Evolutionary conservation across 345 rosid species (phyloP).

Genomic region (Corymbia maculata): DNA sequence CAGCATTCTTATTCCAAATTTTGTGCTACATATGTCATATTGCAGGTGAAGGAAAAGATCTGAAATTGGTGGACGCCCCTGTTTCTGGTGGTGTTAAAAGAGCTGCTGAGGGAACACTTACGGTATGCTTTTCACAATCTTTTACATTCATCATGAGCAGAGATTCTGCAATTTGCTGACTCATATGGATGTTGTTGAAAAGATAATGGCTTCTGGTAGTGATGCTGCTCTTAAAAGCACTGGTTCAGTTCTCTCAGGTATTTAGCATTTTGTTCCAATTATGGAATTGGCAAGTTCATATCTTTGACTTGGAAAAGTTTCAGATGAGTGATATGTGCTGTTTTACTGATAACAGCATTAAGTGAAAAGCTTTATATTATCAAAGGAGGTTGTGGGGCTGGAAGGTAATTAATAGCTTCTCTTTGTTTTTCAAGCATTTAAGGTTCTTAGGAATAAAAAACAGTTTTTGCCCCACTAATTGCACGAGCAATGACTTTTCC

Average conservation of each 20-base stretch:
- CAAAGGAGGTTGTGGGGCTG: slow-evolving; percentile 92
- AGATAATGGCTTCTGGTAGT: slow-evolving; percentile 94
- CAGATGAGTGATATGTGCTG: background rate
- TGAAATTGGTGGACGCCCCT: slow-evolving; percentile 96
- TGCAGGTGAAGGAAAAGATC: slow-evolving; percentile 58
- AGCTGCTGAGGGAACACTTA: slow-evolving; percentile 81
- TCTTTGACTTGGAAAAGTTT: background rate
- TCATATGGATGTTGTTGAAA: slow-evolving; percentile 8
- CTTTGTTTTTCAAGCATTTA: background rate
- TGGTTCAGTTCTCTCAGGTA: slow-evolving; percentile 76
- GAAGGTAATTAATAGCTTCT: slow-evolving; percentile 53
- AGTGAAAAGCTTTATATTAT: slow-evolving; percentile 93
- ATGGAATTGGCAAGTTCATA: background rate
- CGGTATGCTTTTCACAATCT: slow-evolving; percentile 33
- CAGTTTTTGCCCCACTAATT: background rate
- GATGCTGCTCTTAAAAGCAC: slow-evolving; percentile 63
- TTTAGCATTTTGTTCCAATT: background rate
- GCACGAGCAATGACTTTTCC: background rate
- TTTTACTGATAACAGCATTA: slow-evolving; percentile 42
- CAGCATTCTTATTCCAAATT: background rate
- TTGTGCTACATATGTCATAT: background rate
- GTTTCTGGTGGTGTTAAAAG: slow-evolving; percentile 97
- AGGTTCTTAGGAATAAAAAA: background rate
- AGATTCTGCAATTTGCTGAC: background rate
- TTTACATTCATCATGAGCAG: background rate